Evolutionary conservation across 2,329 filamentous ascomycete species (phyloP).

Genomic region (Colletotrichum lentis): DNA sequence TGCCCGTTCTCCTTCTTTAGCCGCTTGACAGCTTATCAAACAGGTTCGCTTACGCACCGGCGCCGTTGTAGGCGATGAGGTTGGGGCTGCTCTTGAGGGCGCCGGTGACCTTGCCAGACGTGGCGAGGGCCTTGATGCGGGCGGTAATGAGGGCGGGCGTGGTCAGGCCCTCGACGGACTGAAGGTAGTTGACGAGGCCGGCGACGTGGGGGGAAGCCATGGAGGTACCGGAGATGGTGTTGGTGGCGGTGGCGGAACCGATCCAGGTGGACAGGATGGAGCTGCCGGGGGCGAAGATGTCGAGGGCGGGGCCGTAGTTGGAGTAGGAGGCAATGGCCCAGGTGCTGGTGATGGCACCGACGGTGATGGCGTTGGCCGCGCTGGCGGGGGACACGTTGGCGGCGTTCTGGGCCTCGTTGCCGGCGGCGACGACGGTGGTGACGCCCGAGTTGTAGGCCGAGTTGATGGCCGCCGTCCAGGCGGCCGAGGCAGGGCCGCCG

Average conservation of each 20-base stretch:
- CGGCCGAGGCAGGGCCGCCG: constrained; percentile 53
- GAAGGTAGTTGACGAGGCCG: constrained; percentile 67
- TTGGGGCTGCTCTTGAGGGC: constrained; percentile 52
- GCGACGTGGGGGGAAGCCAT: constrained; percentile 70
- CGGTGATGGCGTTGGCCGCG: constrained; percentile 58
- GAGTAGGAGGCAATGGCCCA: constrained; percentile 56
- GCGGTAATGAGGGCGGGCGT: constrained; percentile 53
- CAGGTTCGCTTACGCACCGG: constrained; percentile 22
- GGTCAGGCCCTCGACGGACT: constrained; percentile 51
- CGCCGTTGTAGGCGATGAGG: constrained; percentile 59
- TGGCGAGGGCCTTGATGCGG: constrained; percentile 54
- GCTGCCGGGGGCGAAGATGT: constrained; percentile 62
- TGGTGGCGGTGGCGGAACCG: constrained; percentile 51
- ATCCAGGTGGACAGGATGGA: constrained; percentile 58
- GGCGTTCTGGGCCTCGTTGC: constrained; percentile 54
- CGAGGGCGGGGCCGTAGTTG: constrained; percentile 59
- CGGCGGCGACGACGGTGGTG: constrained; percentile 63
- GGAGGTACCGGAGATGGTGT: constrained; percentile 64
- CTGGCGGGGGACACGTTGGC: constrained; percentile 57
- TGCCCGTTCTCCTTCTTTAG: background rate
- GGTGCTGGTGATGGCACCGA: constrained; percentile 56
- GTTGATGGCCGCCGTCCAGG: constrained; percentile 59
- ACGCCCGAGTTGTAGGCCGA: constrained; percentile 58
- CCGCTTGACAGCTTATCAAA: background rate
- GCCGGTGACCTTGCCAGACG: constrained; percentile 49